These are phyloP conservation scores for Cytospora chrysosperma DNA, from an alignment of 2,329 filamentous ascomycete genomes.

Conservation along the genomic window DNA sequence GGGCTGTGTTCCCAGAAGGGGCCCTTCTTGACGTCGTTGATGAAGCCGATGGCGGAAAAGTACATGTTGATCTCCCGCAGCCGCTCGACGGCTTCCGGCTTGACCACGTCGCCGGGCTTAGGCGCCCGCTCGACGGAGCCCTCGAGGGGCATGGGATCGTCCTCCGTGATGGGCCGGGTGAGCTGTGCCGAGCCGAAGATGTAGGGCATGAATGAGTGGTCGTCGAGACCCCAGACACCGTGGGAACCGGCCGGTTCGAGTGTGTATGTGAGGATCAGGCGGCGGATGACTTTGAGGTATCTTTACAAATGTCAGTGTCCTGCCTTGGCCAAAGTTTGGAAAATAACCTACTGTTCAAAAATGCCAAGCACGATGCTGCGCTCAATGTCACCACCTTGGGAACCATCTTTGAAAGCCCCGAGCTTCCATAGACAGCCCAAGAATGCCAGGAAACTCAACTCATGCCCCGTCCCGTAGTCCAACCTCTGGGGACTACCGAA, in stretches of 20 bases:
- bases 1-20: conserved; percentile 98
- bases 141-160: conserved; percentile 68
- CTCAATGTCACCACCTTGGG: conserved; percentile 59
- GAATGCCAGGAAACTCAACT: conserved; percentile 92
- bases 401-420: conserved; percentile 66
- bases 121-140: conserved; percentile 74
- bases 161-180: conserved; percentile 67
- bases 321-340: neutral
- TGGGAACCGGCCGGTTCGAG: conserved; percentile 95
- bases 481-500: conserved; percentile 88
- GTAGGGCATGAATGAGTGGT: conserved; percentile 92
- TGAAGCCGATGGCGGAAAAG: conserved; percentile 93
- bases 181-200: conserved; percentile 93
- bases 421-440: conserved; percentile 89
- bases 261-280: conserved; percentile 84
- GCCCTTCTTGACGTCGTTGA: conserved; percentile 93
- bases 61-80: conserved; percentile 77
- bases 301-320: conserved; percentile 41
- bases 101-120: conserved; percentile 67
- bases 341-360: conserved; percentile 70
- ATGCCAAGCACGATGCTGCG: conserved; percentile 78
- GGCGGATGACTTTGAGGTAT: conserved; percentile 77
- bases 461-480: conserved; percentile 95
- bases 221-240: conserved; percentile 97
- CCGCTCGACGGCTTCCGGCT: conserved; percentile 60